Evolutionary conservation across 148 eudicot genomes (phyloP).

Genomic region (Cornus suecica): DNA sequence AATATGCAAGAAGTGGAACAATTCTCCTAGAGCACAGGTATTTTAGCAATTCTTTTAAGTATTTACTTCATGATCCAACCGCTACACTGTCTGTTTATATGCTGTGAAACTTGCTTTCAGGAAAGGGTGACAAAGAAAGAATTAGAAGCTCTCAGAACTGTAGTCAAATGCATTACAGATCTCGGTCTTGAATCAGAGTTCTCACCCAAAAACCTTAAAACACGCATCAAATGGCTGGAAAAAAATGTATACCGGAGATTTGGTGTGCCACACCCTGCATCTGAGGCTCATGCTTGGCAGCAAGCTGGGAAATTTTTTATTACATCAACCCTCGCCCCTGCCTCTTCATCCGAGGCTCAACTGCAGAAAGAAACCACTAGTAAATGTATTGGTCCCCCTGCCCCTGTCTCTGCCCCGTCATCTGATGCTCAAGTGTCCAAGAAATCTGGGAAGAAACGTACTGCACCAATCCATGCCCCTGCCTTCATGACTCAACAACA

Average conservation of each 20-base stretch:
- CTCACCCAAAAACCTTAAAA: slow-evolving; percentile 21
- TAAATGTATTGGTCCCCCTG: too few species aligned
- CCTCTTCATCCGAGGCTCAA: neutral
- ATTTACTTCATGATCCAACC: neutral
- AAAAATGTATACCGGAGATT: neutral
- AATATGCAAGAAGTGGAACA: too few species aligned
- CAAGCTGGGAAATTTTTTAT: neutral
- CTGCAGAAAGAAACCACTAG: too few species aligned
- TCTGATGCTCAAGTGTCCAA: neutral
- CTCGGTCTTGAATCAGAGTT: slow-evolving; percentile 29
- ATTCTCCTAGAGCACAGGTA: too few species aligned
- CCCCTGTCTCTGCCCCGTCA: too few species aligned
- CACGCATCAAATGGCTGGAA: slow-evolving; percentile 16
- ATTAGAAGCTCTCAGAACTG: slow-evolving; percentile 20
- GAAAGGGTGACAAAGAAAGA: slow-evolving; percentile 18
- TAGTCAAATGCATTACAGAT: slow-evolving; percentile 28
- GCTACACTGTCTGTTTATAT: neutral
- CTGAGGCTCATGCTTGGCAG: neutral
- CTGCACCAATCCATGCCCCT: neutral
- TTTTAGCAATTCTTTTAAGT: neutral
- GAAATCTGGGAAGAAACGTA: neutral
- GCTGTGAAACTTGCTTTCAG: slow-evolving; percentile 14
- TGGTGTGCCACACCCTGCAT: neutral
- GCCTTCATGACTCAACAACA: neutral
- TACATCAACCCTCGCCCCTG: neutral